Percentiles rank a stretch among this genome's conserved stretches.
These are phyloP conservation scores for Hypsizygus ulmarius DNA, from an alignment of 1,284 basidiomycete genomes.

Conservation along the genomic window DNA sequence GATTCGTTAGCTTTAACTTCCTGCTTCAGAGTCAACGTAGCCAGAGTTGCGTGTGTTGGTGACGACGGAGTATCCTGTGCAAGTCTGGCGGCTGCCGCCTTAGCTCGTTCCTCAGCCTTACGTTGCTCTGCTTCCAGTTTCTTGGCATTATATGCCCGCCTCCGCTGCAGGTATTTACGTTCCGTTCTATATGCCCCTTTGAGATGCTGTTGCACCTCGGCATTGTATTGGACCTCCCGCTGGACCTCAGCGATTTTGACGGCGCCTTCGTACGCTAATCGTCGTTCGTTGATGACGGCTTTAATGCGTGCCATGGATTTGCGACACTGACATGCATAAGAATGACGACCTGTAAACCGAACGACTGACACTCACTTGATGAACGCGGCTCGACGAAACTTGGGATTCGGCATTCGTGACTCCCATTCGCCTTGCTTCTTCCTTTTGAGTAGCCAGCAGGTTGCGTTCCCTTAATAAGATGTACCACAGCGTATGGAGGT, in stretches of 20 bases:
- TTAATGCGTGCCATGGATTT: slow-evolving; percentile 99
- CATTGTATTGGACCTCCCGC: slow-evolving; percentile 29
- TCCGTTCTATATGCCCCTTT: slow-evolving; percentile 23
- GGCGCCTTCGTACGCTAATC: slow-evolving; percentile 77
- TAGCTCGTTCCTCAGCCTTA: slow-evolving; percentile 7
- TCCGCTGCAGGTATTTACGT: slow-evolving; percentile 17
- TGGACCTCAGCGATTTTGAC: slow-evolving; percentile 43
- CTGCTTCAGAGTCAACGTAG: too few species aligned
- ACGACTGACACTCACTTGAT: slow-evolving; percentile 31
- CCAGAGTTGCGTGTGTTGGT: too few species aligned
- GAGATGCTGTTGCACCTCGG: slow-evolving; percentile 30
- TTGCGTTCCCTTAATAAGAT: slow-evolving; percentile 85
- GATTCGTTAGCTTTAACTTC: too few species aligned
- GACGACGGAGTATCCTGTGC: too few species aligned
- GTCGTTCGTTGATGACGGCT: slow-evolving; percentile 88
- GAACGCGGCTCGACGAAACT: slow-evolving; percentile 37
- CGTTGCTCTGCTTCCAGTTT: slow-evolving; percentile 18
- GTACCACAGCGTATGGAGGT: slow-evolving; percentile 93
- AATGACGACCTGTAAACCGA: slow-evolving; percentile 2
- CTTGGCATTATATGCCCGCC: slow-evolving; percentile 23
- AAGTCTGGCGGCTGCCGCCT: not conserved
- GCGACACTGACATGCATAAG: slow-evolving; percentile 59
- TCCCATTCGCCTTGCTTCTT: slow-evolving; percentile 68
- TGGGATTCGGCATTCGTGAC: slow-evolving; percentile 31
- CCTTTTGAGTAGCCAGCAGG: slow-evolving; percentile 82